These are phyloP conservation scores for Phialocephala sp. DNA, from an alignment of 2,329 filamentous ascomycete species.

Conservation along the genomic window DNA sequence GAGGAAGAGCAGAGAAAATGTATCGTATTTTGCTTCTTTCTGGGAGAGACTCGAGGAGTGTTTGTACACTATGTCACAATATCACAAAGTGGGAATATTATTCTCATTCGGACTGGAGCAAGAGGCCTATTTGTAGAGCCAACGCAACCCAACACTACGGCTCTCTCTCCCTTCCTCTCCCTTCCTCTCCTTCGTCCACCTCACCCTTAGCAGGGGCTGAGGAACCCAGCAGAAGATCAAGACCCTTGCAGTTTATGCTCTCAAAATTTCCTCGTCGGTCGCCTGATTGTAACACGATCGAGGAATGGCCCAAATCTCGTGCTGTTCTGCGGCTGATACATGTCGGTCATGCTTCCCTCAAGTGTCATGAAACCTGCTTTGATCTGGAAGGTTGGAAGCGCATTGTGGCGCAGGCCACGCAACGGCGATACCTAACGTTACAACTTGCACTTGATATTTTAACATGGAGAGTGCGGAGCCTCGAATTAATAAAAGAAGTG, in stretches of 20 bases:
- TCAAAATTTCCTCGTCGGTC: slow-evolving; percentile 25
- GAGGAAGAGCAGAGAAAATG: neutral
- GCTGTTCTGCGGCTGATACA: slow-evolving; percentile 15
- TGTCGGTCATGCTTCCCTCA: slow-evolving; percentile 10
- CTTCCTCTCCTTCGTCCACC: slow-evolving; percentile 11
- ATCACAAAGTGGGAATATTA: neutral
- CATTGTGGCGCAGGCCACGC: slow-evolving; percentile 25
- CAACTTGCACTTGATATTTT: neutral
- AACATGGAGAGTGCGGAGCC: slow-evolving; percentile 17
- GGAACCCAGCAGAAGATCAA: slow-evolving; percentile 14
- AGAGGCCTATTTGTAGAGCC: slow-evolving; percentile 14
- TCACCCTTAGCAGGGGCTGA: slow-evolving; percentile 30
- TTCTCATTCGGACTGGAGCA: slow-evolving; percentile 1
- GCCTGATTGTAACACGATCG: slow-evolving; percentile 30
- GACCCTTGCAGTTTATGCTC: slow-evolving; percentile 30
- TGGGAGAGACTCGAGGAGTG: neutral
- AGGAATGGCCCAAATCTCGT: slow-evolving; percentile 21
- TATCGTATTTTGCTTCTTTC: neutral
- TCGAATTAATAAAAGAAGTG: slow-evolving; percentile 11
- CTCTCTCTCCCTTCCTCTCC: too few species aligned
- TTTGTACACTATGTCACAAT: neutral
- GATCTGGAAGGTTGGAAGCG: slow-evolving; percentile 9
- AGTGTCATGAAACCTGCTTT: slow-evolving; percentile 26
- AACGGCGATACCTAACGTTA: neutral
- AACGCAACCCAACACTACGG: neutral